phyloP scores from a whole-genome alignment of 306 rosid species.

The Malus sylvestris region DNA sequence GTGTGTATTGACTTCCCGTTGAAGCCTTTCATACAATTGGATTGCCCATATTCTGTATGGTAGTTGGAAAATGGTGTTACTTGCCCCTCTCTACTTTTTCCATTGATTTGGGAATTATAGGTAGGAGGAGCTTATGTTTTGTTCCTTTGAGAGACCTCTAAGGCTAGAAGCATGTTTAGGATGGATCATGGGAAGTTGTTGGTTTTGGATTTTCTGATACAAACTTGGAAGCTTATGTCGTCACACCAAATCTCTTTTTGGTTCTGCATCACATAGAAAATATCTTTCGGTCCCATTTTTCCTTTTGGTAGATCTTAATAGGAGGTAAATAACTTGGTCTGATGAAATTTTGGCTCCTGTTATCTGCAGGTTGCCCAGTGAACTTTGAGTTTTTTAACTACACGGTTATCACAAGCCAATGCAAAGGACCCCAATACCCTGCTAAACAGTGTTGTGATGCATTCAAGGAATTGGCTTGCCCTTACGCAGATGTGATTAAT shows the following conservation, averaged over 20 bases:
- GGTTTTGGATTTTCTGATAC: neutral
- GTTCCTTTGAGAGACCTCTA: neutral
- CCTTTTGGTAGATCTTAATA: neutral
- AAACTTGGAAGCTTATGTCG: neutral
- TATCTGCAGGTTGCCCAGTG: slow-evolving; percentile 79
- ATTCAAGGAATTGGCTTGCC: slow-evolving; percentile 79
- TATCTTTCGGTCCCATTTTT: neutral
- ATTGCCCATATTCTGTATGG: neutral
- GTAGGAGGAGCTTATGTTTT: neutral
- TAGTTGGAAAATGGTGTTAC: neutral
- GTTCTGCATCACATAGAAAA: neutral
- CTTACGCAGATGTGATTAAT: slow-evolving; percentile 53
- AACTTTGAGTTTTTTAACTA: slow-evolving; percentile 83
- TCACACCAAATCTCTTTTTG: neutral
- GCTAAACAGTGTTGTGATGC: slow-evolving; percentile 47
- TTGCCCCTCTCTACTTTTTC: neutral
- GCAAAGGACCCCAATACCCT: slow-evolving; percentile 82
- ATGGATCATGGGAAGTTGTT: neutral
- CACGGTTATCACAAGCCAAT: slow-evolving; percentile 72
- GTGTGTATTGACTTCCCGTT: neutral
- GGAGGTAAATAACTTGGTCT: neutral
- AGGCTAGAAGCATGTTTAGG: neutral
- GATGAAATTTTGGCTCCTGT: slow-evolving; percentile 4
- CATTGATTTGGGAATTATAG: neutral
- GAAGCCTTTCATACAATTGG: neutral